These are phyloP conservation scores for Beauveria bassiana DNA, from an alignment of 2,329 filamentous ascomycete genomes.

Conservation along the genomic window DNA sequence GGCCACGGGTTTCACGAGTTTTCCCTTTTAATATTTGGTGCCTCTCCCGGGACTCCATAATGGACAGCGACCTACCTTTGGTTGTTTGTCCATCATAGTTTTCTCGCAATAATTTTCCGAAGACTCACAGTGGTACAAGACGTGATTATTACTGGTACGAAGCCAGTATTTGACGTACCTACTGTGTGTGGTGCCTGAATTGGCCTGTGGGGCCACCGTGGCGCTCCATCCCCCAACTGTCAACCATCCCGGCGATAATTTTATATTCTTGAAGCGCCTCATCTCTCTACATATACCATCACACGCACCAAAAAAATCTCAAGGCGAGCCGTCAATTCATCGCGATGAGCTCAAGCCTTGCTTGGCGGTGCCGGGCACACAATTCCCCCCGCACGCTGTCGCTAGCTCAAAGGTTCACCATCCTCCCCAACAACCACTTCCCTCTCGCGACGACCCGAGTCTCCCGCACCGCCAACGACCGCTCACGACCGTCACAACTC, in stretches of 20 bases:
- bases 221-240: neutral
- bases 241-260: neutral
- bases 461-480: constrained; percentile 7
- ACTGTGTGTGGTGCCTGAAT: neutral
- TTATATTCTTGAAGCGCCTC: neutral
- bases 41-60: too few species aligned
- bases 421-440: constrained; percentile 4
- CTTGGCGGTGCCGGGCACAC: constrained; percentile 24
- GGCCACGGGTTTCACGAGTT: too few species aligned
- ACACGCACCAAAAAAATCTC: neutral
- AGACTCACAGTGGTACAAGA: neutral
- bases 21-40: too few species aligned
- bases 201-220: neutral
- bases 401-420: constrained; percentile 5
- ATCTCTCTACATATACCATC: neutral
- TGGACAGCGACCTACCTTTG: too few species aligned
- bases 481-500: neutral
- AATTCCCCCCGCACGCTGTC: constrained; percentile 14
- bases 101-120: neutral
- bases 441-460: neutral
- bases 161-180: neutral
- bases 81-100: too few species aligned
- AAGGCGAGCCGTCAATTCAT: neutral
- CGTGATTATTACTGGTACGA: neutral
- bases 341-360: constrained; percentile 25